phyloP scores from a whole-genome alignment of 495 filamentous ascomycete species.

The Neohortaea acidophila region DNA sequence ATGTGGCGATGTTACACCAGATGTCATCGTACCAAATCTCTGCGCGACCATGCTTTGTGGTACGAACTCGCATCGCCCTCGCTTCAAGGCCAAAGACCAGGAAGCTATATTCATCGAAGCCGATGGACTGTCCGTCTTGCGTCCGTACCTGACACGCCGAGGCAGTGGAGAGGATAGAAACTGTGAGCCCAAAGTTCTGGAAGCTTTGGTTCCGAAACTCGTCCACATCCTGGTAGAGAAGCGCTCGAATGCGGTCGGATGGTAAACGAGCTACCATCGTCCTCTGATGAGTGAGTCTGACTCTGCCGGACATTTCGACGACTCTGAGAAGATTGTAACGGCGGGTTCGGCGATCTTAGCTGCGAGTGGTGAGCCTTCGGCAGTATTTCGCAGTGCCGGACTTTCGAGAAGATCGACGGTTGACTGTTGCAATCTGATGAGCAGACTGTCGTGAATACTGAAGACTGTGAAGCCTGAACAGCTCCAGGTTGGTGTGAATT shows the following conservation, averaged over 20 bases:
- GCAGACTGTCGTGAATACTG: no score
- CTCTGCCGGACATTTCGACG: no score
- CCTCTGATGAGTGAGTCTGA: no score
- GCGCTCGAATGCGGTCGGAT: neutral
- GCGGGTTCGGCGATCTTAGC: no score
- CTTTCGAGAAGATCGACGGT: no score
- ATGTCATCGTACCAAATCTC: neutral
- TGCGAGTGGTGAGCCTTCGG: no score
- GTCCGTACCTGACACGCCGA: neutral
- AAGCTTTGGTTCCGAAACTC: neutral
- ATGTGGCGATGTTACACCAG: neutral
- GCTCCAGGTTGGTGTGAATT: no score
- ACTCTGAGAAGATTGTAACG: no score
- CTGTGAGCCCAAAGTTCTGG: neutral
- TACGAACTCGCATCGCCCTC: neutral
- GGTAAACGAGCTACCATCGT: no score
- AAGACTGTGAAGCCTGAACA: no score
- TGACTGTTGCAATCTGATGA: no score
- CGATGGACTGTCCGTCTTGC: neutral
- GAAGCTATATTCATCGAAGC: conserved; percentile 3
- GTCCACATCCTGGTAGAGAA: neutral
- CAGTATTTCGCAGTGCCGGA: no score
- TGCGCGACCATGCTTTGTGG: neutral
- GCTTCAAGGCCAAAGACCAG: neutral
- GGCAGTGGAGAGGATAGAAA: neutral